Conservation (phyloP, 805 yeast genomes). For the Candida silvicultrix region DNA sequence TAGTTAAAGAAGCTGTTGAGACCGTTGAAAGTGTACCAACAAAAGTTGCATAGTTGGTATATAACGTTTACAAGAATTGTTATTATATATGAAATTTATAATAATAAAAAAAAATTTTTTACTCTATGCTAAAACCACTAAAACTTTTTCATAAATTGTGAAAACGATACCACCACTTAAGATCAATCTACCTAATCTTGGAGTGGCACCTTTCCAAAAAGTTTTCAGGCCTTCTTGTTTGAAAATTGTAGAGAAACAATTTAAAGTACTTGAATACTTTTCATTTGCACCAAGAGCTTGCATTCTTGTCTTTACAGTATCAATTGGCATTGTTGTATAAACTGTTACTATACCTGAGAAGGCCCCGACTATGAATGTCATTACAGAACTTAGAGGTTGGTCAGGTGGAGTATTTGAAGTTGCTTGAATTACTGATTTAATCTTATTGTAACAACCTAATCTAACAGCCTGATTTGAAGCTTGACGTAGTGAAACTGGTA, state of each 20-base stretch:
- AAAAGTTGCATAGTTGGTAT: neutral
- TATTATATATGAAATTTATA: too few relatives aligned
- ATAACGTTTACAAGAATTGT: too few relatives aligned
- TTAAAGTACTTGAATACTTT: conserved; percentile 64
- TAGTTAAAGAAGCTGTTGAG: conserved; percentile 1
- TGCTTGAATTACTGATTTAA: conserved; percentile 73
- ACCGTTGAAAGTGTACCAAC: neutral
- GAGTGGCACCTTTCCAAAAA: conserved; percentile 98
- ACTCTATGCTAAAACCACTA: conserved; percentile 32
- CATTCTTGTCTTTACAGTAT: conserved; percentile 95
- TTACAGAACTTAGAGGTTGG: conserved; percentile 67
- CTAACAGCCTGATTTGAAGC: conserved; percentile 95
- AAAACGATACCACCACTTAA: conserved; percentile 96
- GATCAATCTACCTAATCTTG: conserved; percentile 85
- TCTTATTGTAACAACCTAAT: conserved; percentile 85
- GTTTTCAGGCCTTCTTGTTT: conserved; percentile 85
- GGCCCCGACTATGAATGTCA: conserved; percentile 87
- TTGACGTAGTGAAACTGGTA: conserved; percentile 93
- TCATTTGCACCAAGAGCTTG: conserved; percentile 79
- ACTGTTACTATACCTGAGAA: conserved; percentile 87
- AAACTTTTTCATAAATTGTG: conserved; percentile 89
- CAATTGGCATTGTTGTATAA: conserved; percentile 91
- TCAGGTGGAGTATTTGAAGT: conserved; percentile 59
- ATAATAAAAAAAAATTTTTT: too few relatives aligned
- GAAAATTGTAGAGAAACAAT: conserved; percentile 78